These are phyloP conservation scores for Deakozyma indianensis DNA, from an alignment of 805 yeast species.

Conservation along the genomic window DNA sequence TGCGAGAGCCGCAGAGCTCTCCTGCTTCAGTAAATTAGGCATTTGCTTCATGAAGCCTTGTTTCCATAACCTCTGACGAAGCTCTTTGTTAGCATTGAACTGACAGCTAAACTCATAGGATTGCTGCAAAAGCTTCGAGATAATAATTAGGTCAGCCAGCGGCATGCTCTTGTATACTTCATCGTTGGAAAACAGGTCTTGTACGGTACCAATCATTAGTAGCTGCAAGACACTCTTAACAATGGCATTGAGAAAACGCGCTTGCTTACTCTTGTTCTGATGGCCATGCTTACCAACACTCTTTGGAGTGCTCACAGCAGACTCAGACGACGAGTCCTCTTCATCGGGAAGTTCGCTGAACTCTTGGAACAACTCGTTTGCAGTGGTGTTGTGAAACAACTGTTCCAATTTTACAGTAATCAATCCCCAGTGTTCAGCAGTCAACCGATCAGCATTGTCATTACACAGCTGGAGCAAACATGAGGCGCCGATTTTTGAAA, in stretches of 20 bases:
- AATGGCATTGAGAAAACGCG: conserved; percentile 56
- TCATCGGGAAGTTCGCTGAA: conserved; percentile 26
- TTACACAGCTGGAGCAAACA: conserved; percentile 69
- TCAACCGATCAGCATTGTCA: conserved; percentile 58
- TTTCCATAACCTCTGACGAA: conserved; percentile 79
- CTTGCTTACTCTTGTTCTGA: conserved; percentile 26
- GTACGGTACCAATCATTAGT: conserved; percentile 71
- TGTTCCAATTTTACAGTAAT: conserved; percentile 49
- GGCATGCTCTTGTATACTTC: conserved; percentile 59
- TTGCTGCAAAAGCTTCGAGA: conserved; percentile 45
- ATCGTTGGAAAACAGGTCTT: conserved; percentile 55
- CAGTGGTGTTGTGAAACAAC: conserved; percentile 73
- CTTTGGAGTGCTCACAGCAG: conserved; percentile 19
- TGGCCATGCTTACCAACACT: conserved; percentile 7
- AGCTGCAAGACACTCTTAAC: conserved; percentile 86
- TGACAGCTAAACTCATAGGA: conserved; percentile 74
- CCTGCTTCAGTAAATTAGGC: conserved; percentile 86
- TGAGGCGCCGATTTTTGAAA: conserved; percentile 85
- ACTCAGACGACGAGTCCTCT: neutral
- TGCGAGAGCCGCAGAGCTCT: conserved; percentile 79
- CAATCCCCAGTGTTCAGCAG: conserved; percentile 57
- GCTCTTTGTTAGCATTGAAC: conserved; percentile 78
- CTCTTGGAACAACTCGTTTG: conserved; percentile 53
- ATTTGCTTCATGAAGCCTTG: conserved; percentile 84
- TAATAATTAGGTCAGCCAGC: conserved; percentile 39